Conservation (phyloP, 192 early-diverging fungal genomes). For the Backusella australiensis region DNA sequence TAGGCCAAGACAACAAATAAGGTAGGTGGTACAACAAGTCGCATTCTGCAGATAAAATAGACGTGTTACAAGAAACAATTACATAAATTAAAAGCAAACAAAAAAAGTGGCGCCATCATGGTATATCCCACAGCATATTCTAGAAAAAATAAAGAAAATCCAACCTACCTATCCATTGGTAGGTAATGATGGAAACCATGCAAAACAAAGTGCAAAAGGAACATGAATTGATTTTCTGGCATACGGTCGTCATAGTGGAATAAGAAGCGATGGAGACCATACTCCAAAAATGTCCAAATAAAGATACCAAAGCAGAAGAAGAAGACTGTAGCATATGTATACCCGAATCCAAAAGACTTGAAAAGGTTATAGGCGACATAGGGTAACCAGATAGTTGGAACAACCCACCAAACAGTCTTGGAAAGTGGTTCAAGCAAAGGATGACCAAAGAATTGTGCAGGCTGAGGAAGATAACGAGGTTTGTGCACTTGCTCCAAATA, state of each 20-base stretch:
- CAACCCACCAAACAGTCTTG: constrained; percentile 89
- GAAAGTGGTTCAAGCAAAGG: constrained; percentile 79
- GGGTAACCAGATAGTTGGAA: constrained; percentile 89
- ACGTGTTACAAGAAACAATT: background rate
- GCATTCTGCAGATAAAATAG: constrained; percentile 50
- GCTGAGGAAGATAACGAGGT: constrained; percentile 71
- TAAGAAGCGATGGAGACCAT: constrained; percentile 87
- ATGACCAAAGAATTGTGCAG: constrained; percentile 85
- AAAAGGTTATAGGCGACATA: constrained; percentile 50
- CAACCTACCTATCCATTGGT: constrained; percentile 89
- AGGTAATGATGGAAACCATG: constrained; percentile 97
- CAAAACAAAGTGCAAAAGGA: constrained; percentile 82
- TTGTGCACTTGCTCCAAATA: constrained; percentile 92
- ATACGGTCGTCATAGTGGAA: constrained; percentile 90
- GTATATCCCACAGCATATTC: background rate
- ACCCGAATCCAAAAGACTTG: constrained; percentile 32
- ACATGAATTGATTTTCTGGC: constrained; percentile 76
- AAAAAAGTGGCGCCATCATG: background rate
- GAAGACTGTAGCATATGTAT: constrained; percentile 29
- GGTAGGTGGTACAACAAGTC: constrained; percentile 96
- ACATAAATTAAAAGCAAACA: constrained; percentile 8
- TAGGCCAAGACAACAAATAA: constrained; percentile 66
- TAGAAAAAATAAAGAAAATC: constrained; percentile 1
- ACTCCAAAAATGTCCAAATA: constrained; percentile 89
- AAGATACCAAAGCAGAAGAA: constrained; percentile 71